These are phyloP conservation scores for Dissophora ornata DNA, from an alignment of 192 early-diverging fungal genomes.

Conservation along the genomic window DNA sequence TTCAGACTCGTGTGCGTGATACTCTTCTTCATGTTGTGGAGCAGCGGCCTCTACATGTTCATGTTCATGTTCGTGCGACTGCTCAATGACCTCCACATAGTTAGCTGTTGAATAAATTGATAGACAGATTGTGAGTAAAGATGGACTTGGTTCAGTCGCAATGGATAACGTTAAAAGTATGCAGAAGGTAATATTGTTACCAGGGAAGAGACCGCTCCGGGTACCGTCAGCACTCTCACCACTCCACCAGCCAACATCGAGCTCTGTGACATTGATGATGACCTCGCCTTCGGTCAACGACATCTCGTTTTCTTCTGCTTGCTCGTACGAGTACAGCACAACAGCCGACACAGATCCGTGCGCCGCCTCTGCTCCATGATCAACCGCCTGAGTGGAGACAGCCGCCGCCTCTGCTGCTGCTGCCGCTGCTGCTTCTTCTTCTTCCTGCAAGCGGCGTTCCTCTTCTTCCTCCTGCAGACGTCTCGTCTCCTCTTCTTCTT, in stretches of 20 bases:
- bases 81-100: constrained; percentile 69
- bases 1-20: constrained; percentile 5
- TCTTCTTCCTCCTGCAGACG: constrained; percentile 19
- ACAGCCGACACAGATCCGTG: constrained; percentile 60
- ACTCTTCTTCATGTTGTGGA: constrained; percentile 57
- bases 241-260: constrained; percentile 95
- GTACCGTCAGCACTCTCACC: constrained; percentile 80
- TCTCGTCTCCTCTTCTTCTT: constrained; percentile 16
- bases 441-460: constrained; percentile 23
- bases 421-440: constrained; percentile 53
- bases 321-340: constrained; percentile 83
- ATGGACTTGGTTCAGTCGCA: too few relatives aligned
- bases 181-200: neutral
- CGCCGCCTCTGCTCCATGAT: neutral
- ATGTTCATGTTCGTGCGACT: constrained; percentile 25
- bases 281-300: constrained; percentile 83
- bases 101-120: constrained; percentile 77
- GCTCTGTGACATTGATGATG: constrained; percentile 80
- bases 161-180: too few relatives aligned
- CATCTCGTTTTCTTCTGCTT: constrained; percentile 88
- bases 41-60: neutral
- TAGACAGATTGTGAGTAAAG: constrained; percentile 43
- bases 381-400: neutral
- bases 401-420: constrained; percentile 9
- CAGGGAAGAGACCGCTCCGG: constrained; percentile 84